Base-by-base conservation (phyloP, 164 flowering plant species). In the Stephania cephalantha region DNA sequence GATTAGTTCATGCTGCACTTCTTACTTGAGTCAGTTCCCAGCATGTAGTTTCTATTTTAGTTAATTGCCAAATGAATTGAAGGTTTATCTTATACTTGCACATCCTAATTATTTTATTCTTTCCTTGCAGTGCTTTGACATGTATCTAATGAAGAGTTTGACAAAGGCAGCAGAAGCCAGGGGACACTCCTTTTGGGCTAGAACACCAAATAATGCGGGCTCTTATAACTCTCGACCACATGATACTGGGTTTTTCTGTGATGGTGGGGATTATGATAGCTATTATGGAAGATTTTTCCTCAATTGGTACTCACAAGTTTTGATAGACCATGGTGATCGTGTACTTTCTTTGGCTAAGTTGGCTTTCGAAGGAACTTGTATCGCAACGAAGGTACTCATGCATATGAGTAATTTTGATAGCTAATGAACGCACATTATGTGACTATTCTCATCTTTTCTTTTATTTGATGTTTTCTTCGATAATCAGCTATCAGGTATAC, bases 231-330 rank as follows among this genome's bases (percentile, higher is more conserved):
- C 93, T n/a, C 87, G 61, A 75, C 97, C 99, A 30, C 89, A 89
- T 22, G 97, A 90, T 80, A 90, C 97, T 11, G 85, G 90, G 64
- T 95, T 95, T 83, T 95, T 95, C 78, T 87, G 97, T 83, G 97
- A 95, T 79, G 97, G 97, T 70, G 99, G 97, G 67, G 99, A 90
- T 71, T 95, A 90, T 81, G 94, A 95, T 88, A 85, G 93, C 68
- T 89, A 87, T 80, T 91, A 91, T 81, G 99, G 97, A 9, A 86
- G 97, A 76, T 95, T 95, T 81, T 93, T 95, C 82, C 93, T 95
- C 46, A 80, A 78, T 50, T 95, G 99, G 99, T 95, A 95, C 77
- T 88, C 95, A 52, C 86, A 83, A 75, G 82, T 88, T 76, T 82
- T 95, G 79, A 76, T 90, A 80, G 93, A 93, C 71, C 99, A 95